Evolutionary conservation across 768 basidiomycete genomes (phyloP).

Genomic region (Suillus decipiens): DNA sequence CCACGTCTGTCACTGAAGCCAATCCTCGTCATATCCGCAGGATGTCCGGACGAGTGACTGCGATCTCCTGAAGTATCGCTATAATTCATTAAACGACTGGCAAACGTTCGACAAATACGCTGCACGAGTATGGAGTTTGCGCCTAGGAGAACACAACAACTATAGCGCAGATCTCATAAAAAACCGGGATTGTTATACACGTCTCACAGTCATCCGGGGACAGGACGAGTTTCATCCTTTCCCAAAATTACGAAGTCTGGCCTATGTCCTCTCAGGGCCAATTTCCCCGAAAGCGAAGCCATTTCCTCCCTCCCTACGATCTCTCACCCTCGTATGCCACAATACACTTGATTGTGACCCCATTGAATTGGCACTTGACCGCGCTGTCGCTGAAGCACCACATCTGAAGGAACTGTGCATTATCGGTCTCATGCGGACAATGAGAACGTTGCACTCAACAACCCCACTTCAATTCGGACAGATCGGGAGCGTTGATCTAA

Average conservation of each 20-base stretch:
- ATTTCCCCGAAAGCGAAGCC: conserved; percentile 5
- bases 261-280: conserved; percentile 8
- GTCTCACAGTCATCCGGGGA: conserved; percentile 8
- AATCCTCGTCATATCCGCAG: neutral
- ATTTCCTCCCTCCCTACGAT: conserved; percentile 11
- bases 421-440: neutral
- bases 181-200: conserved; percentile 1
- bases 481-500: conserved; percentile 7
- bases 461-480: neutral
- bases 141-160: conserved; percentile 1
- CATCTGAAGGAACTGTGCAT: conserved; percentile 1
- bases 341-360: conserved; percentile 5
- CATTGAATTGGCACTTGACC: neutral
- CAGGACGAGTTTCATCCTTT: conserved; percentile 3
- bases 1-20: neutral
- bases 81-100: conserved; percentile 5
- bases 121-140: conserved; percentile 7
- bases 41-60: neutral
- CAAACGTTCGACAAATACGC: conserved; percentile 12
- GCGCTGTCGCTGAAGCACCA: conserved; percentile 2
- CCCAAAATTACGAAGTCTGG: conserved; percentile 8
- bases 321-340: conserved; percentile 8
- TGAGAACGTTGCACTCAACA: neutral
- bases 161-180: neutral
- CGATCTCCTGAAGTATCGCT: neutral